These are phyloP conservation scores for Boletus bicolor DNA, from an alignment of 768 basidiomycete genomes.

Conservation along the genomic window DNA sequence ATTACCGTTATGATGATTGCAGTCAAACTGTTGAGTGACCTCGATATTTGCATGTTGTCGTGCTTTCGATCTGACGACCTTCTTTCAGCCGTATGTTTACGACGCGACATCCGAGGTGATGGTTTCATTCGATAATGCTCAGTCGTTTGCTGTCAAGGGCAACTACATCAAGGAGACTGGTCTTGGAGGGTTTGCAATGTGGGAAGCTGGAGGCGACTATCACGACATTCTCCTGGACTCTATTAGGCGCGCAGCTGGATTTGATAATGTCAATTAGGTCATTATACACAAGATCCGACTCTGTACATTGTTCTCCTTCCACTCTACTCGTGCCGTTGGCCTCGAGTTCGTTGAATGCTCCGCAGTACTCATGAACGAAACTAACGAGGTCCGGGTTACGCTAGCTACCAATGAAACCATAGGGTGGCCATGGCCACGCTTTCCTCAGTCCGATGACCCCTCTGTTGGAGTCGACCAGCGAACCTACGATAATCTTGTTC, in stretches of 20 bases:
- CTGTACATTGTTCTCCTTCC: not conserved
- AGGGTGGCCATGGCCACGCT: conserved; percentile 21
- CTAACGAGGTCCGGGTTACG: not conserved
- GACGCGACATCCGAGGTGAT: conserved; percentile 51
- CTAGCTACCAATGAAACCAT: not conserved
- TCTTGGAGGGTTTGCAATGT: conserved; percentile 66
- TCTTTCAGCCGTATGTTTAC: conserved; percentile 63
- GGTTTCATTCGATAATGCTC: conserved; percentile 62
- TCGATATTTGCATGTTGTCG: not conserved
- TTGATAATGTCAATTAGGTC: not conserved
- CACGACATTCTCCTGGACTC: conserved; percentile 60
- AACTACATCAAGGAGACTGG: conserved; percentile 49
- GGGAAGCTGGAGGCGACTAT: conserved; percentile 68
- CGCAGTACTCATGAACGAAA: conserved; percentile 5
- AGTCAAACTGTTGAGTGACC: conserved; percentile 61
- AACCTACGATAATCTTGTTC: conserved; percentile 42
- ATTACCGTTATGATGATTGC: conserved; percentile 59
- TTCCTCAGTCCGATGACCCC: conserved; percentile 24
- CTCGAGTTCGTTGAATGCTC: not conserved
- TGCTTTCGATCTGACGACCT: not conserved
- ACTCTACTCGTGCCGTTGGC: not conserved
- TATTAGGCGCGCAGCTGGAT: conserved; percentile 31
- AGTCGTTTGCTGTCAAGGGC: conserved; percentile 61
- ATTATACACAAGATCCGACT: not conserved
- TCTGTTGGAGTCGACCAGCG: conserved; percentile 32